phyloP scores from a whole-genome alignment of 768 basidiomycete genomes.

The Tricholoma hemisulphureum region DNA sequence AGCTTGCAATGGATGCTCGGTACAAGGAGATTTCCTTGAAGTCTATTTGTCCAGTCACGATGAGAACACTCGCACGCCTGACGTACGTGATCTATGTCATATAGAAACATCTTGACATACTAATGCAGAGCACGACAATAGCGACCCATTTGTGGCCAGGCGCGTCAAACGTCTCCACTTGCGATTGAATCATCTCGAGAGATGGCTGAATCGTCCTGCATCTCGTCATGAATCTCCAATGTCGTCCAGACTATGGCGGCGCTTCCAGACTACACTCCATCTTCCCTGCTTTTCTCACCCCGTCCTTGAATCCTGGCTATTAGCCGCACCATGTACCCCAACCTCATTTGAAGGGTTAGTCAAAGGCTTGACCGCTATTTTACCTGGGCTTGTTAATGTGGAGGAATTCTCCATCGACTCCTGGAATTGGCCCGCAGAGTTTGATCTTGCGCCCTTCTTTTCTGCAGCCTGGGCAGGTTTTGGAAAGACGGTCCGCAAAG shows the following conservation, averaged over 20 bases:
- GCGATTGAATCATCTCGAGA: conserved; percentile 11
- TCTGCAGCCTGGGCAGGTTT: conserved; percentile 39
- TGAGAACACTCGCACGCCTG: conserved; percentile 17
- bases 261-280: conserved; percentile 7
- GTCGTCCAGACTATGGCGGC: conserved; percentile 1
- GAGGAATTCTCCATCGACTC: conserved; percentile 38
- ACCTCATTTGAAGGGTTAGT: conserved; percentile 26
- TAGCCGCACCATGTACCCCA: conserved; percentile 5
- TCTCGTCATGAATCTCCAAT: neutral
- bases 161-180: conserved; percentile 16
- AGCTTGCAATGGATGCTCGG: conserved; percentile 29
- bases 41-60: conserved; percentile 17
- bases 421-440: conserved; percentile 33
- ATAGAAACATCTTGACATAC: neutral
- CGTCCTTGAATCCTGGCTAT: conserved; percentile 8
- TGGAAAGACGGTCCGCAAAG: conserved; percentile 31
- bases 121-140: conserved; percentile 5
- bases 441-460: conserved; percentile 33
- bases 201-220: neutral
- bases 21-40: conserved; percentile 27
- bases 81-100: conserved; percentile 13
- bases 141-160: conserved; percentile 20
- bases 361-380: conserved; percentile 25
- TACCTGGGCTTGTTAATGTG: conserved; percentile 34
- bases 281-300: conserved; percentile 14